These are phyloP conservation scores for Mycena metata DNA, from an alignment of 768 basidiomycete species.

Conservation along the genomic window DNA sequence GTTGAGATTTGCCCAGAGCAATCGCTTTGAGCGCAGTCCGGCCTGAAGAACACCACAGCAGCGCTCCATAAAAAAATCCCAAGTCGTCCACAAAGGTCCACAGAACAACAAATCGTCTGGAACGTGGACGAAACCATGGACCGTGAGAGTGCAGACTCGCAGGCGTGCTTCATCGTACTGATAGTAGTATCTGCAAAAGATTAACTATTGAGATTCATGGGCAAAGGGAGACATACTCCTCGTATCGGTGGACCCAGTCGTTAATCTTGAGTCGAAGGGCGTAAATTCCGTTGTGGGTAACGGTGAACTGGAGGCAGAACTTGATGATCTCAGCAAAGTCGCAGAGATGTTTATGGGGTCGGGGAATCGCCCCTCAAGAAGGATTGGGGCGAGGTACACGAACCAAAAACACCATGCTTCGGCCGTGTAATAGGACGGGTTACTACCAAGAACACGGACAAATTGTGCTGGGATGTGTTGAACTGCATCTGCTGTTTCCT, in stretches of 20 bases:
- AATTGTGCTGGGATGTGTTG: constrained; percentile 50
- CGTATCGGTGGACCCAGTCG: constrained; percentile 54
- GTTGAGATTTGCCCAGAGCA: constrained; percentile 38
- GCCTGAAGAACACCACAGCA: constrained; percentile 40
- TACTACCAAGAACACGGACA: constrained; percentile 44
- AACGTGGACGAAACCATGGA: constrained; percentile 44
- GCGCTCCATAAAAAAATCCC: constrained; percentile 38
- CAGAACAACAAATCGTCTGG: constrained; percentile 36
- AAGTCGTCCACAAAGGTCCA: constrained; percentile 41
- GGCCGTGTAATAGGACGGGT: constrained; percentile 47
- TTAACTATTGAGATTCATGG: background rate
- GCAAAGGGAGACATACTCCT: constrained; percentile 41
- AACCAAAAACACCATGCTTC: constrained; percentile 57
- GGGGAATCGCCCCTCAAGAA: constrained; percentile 50
- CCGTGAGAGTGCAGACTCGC: constrained; percentile 35
- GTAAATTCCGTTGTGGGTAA: constrained; percentile 44
- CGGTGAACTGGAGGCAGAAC: constrained; percentile 49
- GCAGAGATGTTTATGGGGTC: constrained; percentile 51
- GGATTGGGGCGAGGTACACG: constrained; percentile 51
- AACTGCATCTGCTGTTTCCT: constrained; percentile 46
- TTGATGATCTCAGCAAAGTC: constrained; percentile 53
- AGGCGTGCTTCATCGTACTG: constrained; percentile 43
- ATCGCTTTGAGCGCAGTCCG: constrained; percentile 31
- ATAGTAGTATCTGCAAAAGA: constrained; percentile 44
- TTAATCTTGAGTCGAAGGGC: constrained; percentile 44